A percentile compares a stretch with the other conserved stretches of the same genome.
Evolutionary conservation across 805 yeast genomes (phyloP).

Genomic region (Wickerhamomyces chaumierensis): DNA sequence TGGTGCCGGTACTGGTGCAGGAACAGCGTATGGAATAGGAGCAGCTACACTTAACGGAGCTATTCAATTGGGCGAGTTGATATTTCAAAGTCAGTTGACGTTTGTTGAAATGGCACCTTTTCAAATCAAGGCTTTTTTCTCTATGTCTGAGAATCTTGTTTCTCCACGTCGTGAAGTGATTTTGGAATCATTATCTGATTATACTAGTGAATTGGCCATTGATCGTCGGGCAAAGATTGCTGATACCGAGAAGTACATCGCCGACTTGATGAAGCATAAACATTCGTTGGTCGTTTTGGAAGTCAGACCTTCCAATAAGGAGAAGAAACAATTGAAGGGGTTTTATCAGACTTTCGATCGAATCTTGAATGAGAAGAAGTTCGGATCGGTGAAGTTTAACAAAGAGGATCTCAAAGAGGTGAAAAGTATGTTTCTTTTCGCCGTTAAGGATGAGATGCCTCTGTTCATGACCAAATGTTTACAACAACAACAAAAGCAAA

Average conservation of each 20-base stretch:
- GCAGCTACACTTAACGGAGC: neutral
- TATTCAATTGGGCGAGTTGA: neutral
- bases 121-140: neutral
- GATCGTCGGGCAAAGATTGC: neutral
- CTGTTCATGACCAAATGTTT: neutral
- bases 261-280: neutral
- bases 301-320: neutral
- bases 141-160: no score
- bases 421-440: neutral
- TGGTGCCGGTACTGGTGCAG: neutral
- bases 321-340: neutral
- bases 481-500: no score
- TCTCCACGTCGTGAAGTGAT: neutral
- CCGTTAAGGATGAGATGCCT: neutral
- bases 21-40: neutral
- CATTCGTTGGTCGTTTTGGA: neutral
- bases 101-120: neutral
- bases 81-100: neutral
- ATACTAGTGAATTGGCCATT: neutral
- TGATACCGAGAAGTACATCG: neutral
- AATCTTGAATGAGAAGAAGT: neutral
- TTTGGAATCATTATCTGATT: neutral
- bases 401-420: neutral
- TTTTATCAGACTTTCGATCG: neutral
- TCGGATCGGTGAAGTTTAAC: neutral